Conservation (phyloP, 2,329 filamentous ascomycete genomes). For the Calonectria naviculata region DNA sequence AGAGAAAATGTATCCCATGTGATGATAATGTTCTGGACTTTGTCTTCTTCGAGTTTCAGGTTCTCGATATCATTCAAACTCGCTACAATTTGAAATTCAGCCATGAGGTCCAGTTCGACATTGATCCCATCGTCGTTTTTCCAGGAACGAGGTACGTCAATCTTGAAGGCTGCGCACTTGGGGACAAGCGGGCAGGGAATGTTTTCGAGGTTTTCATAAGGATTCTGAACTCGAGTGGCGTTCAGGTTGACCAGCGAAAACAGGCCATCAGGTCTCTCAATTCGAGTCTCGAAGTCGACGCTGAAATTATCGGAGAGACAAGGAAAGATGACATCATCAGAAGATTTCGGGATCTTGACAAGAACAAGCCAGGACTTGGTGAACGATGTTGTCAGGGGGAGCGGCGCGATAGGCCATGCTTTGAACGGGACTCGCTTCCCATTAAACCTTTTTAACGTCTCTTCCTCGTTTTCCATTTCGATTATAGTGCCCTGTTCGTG, state of each 20-base stretch:
- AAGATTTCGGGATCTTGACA: slow-evolving; percentile 35
- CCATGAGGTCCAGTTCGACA: slow-evolving; percentile 63
- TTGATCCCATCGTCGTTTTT: slow-evolving; percentile 34
- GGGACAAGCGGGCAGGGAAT: slow-evolving; percentile 17
- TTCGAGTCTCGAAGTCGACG: slow-evolving; percentile 37
- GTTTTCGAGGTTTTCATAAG: slow-evolving; percentile 39
- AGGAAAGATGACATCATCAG: slow-evolving; percentile 39
- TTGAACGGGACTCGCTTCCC: slow-evolving; percentile 30
- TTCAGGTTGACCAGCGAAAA: slow-evolving; percentile 41
- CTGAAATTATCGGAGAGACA: slow-evolving; percentile 41
- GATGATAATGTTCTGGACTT: slow-evolving; percentile 39
- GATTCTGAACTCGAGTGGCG: slow-evolving; percentile 43
- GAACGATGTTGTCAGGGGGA: slow-evolving; percentile 44
- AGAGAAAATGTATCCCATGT: slow-evolving; percentile 39
- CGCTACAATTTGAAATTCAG: slow-evolving; percentile 72
- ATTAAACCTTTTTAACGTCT: slow-evolving; percentile 40
- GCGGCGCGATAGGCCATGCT: slow-evolving; percentile 45
- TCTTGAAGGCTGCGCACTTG: slow-evolving; percentile 46
- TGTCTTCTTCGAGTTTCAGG: slow-evolving; percentile 27
- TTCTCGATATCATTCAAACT: slow-evolving; percentile 28
- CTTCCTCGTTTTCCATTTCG: slow-evolving; percentile 47
- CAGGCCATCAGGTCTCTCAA: slow-evolving; percentile 31
- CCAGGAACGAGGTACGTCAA: slow-evolving; percentile 47
- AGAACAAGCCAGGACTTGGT: slow-evolving; percentile 46
- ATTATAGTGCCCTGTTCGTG: slow-evolving; percentile 48